These are phyloP conservation scores for Microcyclosporella mali DNA, from an alignment of 2,329 filamentous ascomycete genomes.

Conservation along the genomic window DNA sequence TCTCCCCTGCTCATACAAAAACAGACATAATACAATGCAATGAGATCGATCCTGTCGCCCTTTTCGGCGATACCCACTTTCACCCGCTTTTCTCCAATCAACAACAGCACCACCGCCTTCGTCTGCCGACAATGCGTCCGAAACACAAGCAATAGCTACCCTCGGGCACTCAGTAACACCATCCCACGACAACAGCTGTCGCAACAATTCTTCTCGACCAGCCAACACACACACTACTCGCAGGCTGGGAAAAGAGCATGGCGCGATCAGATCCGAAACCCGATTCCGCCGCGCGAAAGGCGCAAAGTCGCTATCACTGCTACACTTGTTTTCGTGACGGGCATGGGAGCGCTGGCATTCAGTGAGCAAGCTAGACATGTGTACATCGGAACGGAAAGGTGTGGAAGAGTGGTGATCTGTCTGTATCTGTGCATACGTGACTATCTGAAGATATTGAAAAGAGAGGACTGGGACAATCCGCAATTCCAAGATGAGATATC, in stretches of 20 bases:
- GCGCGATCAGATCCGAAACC: conserved; percentile 21
- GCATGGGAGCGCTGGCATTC: conserved; percentile 43
- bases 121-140: conserved; percentile 21
- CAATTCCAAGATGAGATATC: conserved; percentile 62
- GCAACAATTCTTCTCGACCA: conserved; percentile 12
- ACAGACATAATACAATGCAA: conserved; percentile 16
- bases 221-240: conserved; percentile 7
- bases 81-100: conserved; percentile 1
- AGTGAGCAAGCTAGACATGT: conserved; percentile 66
- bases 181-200: conserved; percentile 1
- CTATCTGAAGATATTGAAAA: conserved; percentile 79
- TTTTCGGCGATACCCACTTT: conserved; percentile 8
- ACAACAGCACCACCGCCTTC: conserved; percentile 9
- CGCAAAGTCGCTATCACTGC: conserved; percentile 28
- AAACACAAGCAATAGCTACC: background rate
- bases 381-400: conserved; percentile 69
- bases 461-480: conserved; percentile 55
- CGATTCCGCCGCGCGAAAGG: conserved; percentile 12
- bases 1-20: too few relatives aligned
- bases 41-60: conserved; percentile 18
- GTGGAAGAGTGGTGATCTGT: conserved; percentile 68
- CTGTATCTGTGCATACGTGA: conserved; percentile 82
- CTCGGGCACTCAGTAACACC: too few relatives aligned
- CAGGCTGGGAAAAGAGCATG: conserved; percentile 26
- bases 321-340: conserved; percentile 27